These are phyloP conservation scores for Monilinia fructicola DNA, from an alignment of 2,329 filamentous ascomycete species.

Conservation along the genomic window DNA sequence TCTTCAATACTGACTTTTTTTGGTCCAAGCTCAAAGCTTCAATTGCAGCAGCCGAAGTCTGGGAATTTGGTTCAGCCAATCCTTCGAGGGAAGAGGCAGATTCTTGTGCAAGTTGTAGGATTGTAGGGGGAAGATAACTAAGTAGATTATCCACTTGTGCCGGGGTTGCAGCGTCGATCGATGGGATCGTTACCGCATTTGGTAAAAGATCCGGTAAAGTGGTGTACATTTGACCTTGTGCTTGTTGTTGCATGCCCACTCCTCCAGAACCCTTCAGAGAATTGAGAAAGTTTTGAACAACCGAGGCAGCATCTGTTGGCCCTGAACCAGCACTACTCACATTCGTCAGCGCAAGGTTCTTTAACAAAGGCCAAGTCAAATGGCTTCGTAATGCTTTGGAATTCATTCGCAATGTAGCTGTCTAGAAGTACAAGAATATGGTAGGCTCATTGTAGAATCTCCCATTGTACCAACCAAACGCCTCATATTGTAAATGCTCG, in stretches of 20 bases:
- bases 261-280: conserved; percentile 63
- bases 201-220: conserved; percentile 83
- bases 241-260: conserved; percentile 44
- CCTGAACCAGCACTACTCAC: conserved; percentile 57
- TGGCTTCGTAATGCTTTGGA: conserved; percentile 28
- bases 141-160: conserved; percentile 74
- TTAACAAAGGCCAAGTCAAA: conserved; percentile 18
- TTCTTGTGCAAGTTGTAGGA: conserved; percentile 75
- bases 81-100: conserved; percentile 55
- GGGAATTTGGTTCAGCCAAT: conserved; percentile 65
- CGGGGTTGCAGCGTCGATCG: conserved; percentile 59
- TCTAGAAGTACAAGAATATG: conserved; percentile 40
- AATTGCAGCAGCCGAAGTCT: conserved; percentile 69
- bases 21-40: conserved; percentile 69
- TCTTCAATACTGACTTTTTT: conserved; percentile 78
- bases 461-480: conserved; percentile 37
- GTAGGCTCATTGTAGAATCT: conserved; percentile 27
- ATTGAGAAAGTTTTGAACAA: conserved; percentile 84
- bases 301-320: conserved; percentile 66
- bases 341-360: conserved; percentile 46
- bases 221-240: conserved; percentile 68
- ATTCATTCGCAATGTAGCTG: conserved; percentile 38
- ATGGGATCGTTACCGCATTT: conserved; percentile 72
- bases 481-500: conserved; percentile 36
- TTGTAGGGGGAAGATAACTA: conserved; percentile 71